These are phyloP conservation scores for Penicillium subrubescens DNA, from an alignment of 495 filamentous ascomycete species.

Conservation along the genomic window DNA sequence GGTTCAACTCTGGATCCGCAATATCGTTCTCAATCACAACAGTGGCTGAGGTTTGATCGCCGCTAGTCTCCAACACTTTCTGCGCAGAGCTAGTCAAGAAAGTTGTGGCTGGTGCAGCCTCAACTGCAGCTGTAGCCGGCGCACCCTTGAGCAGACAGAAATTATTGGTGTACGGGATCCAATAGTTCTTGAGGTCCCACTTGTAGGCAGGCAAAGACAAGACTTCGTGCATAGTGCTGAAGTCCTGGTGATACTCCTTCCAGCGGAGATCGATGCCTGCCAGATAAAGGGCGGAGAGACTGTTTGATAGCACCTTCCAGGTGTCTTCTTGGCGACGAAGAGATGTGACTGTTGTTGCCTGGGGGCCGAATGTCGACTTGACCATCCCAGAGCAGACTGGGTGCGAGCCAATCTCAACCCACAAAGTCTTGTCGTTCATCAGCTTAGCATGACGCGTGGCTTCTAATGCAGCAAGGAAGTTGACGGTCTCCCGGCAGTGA, in stretches of 20 bases:
- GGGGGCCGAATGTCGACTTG: constrained; percentile 62
- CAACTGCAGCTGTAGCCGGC: constrained; percentile 24
- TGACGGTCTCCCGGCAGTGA: constrained; percentile 72
- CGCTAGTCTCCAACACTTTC: constrained; percentile 56
- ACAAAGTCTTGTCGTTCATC: constrained; percentile 46
- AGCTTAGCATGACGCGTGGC: constrained; percentile 51
- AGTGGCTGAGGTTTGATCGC: constrained; percentile 54
- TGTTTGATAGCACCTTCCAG: constrained; percentile 66
- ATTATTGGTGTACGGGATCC: constrained; percentile 73
- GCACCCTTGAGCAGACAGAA: constrained; percentile 53
- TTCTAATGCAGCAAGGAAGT: constrained; percentile 67
- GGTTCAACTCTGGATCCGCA: constrained; percentile 57
- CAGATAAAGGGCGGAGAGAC: constrained; percentile 61
- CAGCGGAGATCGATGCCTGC: constrained; percentile 71
- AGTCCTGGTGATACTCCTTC: constrained; percentile 79
- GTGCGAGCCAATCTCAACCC: constrained; percentile 71
- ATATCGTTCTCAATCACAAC: constrained; percentile 71
- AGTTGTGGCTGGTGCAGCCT: constrained; percentile 36
- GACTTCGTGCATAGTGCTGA: constrained; percentile 58
- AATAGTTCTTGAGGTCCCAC: constrained; percentile 82
- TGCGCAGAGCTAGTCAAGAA: constrained; percentile 48
- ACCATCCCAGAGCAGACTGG: constrained; percentile 70
- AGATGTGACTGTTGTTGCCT: constrained; percentile 60
- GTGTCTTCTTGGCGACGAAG: constrained; percentile 56
- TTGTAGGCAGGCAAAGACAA: constrained; percentile 72